These are phyloP conservation scores for Sophora flavescens DNA, from an alignment of 306 rosid species.

Conservation along the genomic window DNA sequence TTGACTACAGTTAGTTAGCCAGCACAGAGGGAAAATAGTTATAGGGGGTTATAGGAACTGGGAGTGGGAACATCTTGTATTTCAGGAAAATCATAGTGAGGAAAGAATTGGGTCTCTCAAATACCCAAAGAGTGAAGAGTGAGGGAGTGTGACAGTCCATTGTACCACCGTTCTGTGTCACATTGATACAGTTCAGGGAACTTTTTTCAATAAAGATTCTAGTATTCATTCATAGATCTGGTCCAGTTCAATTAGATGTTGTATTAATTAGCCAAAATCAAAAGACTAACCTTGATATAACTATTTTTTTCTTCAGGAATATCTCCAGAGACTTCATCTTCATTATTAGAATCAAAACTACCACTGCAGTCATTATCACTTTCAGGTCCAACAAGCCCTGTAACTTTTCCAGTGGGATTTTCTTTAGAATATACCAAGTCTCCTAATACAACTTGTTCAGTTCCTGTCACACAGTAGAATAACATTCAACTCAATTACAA, in stretches of 20 bases:
- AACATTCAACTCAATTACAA: constrained; percentile 7
- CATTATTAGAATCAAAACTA: constrained; percentile 54
- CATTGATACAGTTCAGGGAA: too few relatives aligned
- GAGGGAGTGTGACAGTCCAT: too few relatives aligned
- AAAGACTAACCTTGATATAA: constrained; percentile 70
- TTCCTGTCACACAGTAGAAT: constrained; percentile 65
- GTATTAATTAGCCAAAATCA: constrained; percentile 13
- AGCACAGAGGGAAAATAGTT: too few relatives aligned
- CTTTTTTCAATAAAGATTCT: too few relatives aligned
- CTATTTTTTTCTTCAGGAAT: constrained; percentile 57
- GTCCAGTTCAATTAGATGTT: background rate
- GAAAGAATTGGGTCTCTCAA: too few relatives aligned
- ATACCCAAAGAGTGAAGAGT: too few relatives aligned
- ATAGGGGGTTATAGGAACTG: too few relatives aligned
- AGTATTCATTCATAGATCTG: too few relatives aligned
- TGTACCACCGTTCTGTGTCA: too few relatives aligned
- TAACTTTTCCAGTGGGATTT: constrained; percentile 52
- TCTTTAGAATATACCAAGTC: constrained; percentile 86
- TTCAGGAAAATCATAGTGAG: too few relatives aligned
- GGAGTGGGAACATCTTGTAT: too few relatives aligned
- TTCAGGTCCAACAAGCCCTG: constrained; percentile 57
- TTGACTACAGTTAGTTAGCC: too few relatives aligned
- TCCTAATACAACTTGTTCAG: constrained; percentile 75
- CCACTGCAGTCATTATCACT: constrained; percentile 52
- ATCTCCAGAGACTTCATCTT: constrained; percentile 65